Base-by-base conservation (phyloP, 2,329 filamentous ascomycete genomes). In the Penicillium sp. region DNA sequence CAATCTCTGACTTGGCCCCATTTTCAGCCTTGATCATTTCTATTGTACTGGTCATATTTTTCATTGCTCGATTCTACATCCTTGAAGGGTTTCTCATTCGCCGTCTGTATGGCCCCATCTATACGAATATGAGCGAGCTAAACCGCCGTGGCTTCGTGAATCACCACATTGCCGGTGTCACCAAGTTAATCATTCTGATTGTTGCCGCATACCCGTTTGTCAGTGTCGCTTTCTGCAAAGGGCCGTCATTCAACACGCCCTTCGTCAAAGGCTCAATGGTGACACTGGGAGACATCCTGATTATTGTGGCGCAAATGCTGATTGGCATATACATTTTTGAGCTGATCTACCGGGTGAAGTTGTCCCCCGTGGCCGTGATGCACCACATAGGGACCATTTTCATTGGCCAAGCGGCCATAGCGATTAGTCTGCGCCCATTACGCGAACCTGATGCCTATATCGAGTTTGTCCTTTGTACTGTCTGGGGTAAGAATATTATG, bases 311-410 rank as follows among this genome's bases (percentile, higher is more conserved):
- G 5, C 69, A 75, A 43, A 63, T 73, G 54, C 58, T 75, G 26
- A 68, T 70, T 13, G 70, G 61, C n/a, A 75, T 75, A 69, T 75
- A 75, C 49, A 57, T 73, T 12, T 74, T 74, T 43, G 73, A 75
- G 54, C 60, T 75, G 6, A 61, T 74, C 38, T 74, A 72, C 48
- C 66, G 72, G 5, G 54, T 61, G 1, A 68, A 69, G 39, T 58
- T 75, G 4, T 73, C 70, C 2, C 67, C 65, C 0, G 66, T 75
- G 21, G 68, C 69, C 4, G 67, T 69, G 2, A 54, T 66, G 10
- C 73, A 75, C 46, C 72, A 75, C 45, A 53, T 69, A 4, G 69
- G 69, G 1, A 67, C 69, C 0, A 67, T 71, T 13, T 24, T 71
- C 5, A 70, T 75, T 26, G 72, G 70, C 0, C 69, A 75, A 50